Evolutionary conservation across 2,329 filamentous ascomycete genomes (phyloP), one percentile per base, ranked within the genome.

Genomic region (Podosphaera fusca): DNA sequence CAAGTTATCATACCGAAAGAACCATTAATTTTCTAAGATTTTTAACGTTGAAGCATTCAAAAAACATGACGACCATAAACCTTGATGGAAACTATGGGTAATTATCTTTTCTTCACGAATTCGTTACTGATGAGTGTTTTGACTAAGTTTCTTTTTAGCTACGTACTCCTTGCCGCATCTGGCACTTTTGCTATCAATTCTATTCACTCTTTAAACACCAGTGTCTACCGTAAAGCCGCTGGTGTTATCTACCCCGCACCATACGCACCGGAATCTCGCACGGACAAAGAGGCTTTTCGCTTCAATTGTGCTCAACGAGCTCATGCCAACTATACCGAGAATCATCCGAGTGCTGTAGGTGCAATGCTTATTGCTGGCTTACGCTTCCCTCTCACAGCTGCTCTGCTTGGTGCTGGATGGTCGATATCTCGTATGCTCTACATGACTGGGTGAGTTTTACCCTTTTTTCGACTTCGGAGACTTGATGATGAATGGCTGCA

Each of bases 271-370:
- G 34, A 52, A 0, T 59, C 61, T 3, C 60, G 62, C 33, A 65
- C 61, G 31, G 62, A 62, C 74, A 49, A 55, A 8, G 64, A 57
- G 53, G 66, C 66, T 7, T 75, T 69, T 66, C 65, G 67, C 56
- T 83, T 84, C 71, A 84, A 84, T 72, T 82, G 79, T 70, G 76
- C 76, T 56, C 79, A 82, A 64, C 76, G 78, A 53, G 74, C 78
- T 8, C 81, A 84, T 66, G 69, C 71, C 63, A 82, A 84, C 72
- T 84, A 74, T 69, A 73, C 72, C 61, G 81, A 84, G 71, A 81
- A 78, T 69, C 70, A 77, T 40, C 69, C 74, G 7, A 70, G 77
- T 2, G 72, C 77, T 64, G 64, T 82, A 9, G 71, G 69, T 30
- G 69, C 72, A 31, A 69, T 82, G 9, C 66, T 81, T 59, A 72